Base-by-base conservation (phyloP, 2,329 filamentous ascomycete genomes). In the Scopulariopsis brevicaulis region DNA sequence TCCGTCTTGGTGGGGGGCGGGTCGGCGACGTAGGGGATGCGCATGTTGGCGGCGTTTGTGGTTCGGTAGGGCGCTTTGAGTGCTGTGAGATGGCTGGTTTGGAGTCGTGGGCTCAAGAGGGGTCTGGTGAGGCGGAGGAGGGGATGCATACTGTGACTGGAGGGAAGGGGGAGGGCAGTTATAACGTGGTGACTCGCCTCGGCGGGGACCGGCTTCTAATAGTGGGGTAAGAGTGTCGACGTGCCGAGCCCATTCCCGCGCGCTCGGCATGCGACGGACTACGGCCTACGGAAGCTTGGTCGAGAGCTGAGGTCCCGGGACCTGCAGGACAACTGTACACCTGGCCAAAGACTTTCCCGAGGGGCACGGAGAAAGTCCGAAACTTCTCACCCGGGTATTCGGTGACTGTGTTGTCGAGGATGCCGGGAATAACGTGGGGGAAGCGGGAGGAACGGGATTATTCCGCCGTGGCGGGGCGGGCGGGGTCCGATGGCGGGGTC, bases 21-120 rank as follows among this genome's bases (percentile, higher is more conserved):
- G 70, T 79, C 73, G 64, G 78, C 65, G 59, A 80, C 75, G 77
- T 89, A 89, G 48, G 85, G 83, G 64, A 89, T 74, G 68, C 84
- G 84, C 86, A 89, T 89, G 22, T 65, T 73, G 66, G 52, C 24
- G 40, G 53, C 25, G 22, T 55, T 59, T 55, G 61, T 65, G 60
- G 61, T 54, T 35, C 48, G 50, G 51, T 55, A 54, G 51, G 50
- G n/a, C 35, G 46, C 20, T 56, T 32, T 37, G 11, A 14, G 11
- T 50, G 5, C 46, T 24, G 20, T 7, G 24, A 24, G 46, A n/a
- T 7, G 6, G 1, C 15, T 7, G 40, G 40, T n/a, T 46, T 46
- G 40, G 18, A n/a, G 40, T n/a, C 40, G 40, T n/a, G 40, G 40
- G 14, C 15, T 40, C 37, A n/a, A n/a, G n/a, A n/a, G 37, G 37